Evolutionary conservation across 805 yeast species (phyloP).

Genomic region (Nakazawaea ambrosiae): DNA sequence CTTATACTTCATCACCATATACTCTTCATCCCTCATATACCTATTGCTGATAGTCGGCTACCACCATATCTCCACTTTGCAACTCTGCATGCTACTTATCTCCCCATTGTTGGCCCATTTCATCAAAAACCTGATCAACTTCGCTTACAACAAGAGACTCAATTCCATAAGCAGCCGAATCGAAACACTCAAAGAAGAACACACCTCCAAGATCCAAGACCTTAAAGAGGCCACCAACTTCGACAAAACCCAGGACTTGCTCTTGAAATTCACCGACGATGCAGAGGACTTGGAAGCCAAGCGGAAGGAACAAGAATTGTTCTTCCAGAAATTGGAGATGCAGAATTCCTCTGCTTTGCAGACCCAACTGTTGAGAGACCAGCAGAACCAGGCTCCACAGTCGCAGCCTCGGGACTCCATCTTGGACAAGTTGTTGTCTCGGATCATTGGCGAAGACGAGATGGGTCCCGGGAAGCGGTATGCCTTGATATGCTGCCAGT

Average conservation of each 20-base stretch:
- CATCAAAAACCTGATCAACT: slow-evolving; percentile 12
- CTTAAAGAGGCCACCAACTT: slow-evolving; percentile 55
- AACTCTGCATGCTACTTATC: not conserved
- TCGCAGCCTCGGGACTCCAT: slow-evolving; percentile 22
- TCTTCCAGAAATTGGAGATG: slow-evolving; percentile 24
- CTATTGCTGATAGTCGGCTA: slow-evolving; percentile 11
- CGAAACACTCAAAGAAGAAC: slow-evolving; percentile 24
- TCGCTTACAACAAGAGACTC: slow-evolving; percentile 17
- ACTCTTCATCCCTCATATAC: slow-evolving; percentile 19
- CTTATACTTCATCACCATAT: slow-evolving; percentile 16
- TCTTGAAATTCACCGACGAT: slow-evolving; percentile 48
- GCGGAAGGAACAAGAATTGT: slow-evolving; percentile 36
- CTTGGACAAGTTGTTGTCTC: slow-evolving; percentile 33
- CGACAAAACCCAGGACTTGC: slow-evolving; percentile 65
- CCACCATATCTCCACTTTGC: not conserved
- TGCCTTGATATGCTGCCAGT: slow-evolving; percentile 66
- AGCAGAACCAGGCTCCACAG: slow-evolving; percentile 13
- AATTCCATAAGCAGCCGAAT: slow-evolving; percentile 8
- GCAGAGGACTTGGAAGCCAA: slow-evolving; percentile 40
- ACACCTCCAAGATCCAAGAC: slow-evolving; percentile 28
- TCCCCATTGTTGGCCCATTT: slow-evolving; percentile 14
- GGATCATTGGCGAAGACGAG: slow-evolving; percentile 58
- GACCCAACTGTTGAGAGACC: too few species aligned
- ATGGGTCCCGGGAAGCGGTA: slow-evolving; percentile 49
- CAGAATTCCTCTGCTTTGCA: slow-evolving; percentile 3